phyloP scores from a whole-genome alignment of 805 yeast genomes.

The Spathaspora gorwiae region DNA sequence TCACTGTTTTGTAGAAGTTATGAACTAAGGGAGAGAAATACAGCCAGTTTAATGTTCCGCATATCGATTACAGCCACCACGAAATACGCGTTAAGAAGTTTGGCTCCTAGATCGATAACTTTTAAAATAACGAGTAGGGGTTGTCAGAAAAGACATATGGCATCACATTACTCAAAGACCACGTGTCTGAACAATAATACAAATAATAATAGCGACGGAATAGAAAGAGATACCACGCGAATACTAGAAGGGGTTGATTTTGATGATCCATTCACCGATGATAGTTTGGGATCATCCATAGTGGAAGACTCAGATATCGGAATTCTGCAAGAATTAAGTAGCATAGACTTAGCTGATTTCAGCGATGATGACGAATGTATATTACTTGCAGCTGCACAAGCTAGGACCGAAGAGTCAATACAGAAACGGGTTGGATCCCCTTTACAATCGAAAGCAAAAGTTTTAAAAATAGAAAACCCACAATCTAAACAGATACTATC shows the following conservation, averaged over 20 bases:
- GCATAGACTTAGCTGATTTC: neutral
- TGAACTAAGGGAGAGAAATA: no score
- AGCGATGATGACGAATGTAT: constrained; percentile 6
- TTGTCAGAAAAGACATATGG: neutral
- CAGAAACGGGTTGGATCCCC: neutral
- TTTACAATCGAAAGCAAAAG: no score
- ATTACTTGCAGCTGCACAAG: neutral
- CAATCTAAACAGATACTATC: no score
- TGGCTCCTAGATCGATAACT: neutral
- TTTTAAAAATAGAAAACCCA: no score
- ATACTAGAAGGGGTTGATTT: neutral
- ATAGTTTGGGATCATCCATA: neutral
- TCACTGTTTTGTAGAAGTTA: no score
- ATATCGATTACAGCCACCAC: neutral
- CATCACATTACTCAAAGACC: neutral
- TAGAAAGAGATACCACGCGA: neutral
- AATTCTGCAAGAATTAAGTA: neutral
- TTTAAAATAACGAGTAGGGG: neutral
- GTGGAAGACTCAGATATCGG: neutral
- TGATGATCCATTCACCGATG: neutral
- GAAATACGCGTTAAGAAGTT: neutral
- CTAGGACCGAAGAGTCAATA: neutral
- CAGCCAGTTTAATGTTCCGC: no score
- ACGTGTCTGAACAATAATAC: neutral
- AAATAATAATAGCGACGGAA: neutral